Evolutionary conservation across 2,329 filamentous ascomycete genomes (phyloP), one percentile per base, ranked within the genome.

Genomic region (Hypoxylon rubiginosum): DNA sequence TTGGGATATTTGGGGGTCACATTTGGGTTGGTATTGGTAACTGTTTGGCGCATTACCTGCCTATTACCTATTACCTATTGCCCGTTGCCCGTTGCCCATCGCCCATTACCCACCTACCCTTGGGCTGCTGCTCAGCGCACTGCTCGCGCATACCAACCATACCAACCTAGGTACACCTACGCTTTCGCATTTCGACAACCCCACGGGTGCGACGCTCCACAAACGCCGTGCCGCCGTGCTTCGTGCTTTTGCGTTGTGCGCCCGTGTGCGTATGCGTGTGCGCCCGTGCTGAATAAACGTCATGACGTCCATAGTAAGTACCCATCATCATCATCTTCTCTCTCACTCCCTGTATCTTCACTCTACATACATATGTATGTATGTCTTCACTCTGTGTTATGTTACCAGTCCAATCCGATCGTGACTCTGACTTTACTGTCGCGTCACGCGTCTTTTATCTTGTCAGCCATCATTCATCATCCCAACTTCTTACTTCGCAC

Each of bases 231-330:
- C 50, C 21, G 21, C 21, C 21, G 21, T 24, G 21, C 21, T 24
- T 24, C 4, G 21, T 4, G n/a, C n/a, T n/a, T 46, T 53, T 26
- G 41, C 32, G 32, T 10, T 26, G 30, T 21, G 19, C 17, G 10
- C 21, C 17, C 5, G 19, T 17, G 39, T 21, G 39, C 39, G 24
- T 5, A 26, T 10, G 19, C 5, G 19, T 17, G 39, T 21, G 39
- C 39, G 24, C 11, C 39, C 17, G 19, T 11, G 34, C 21, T 55
- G 46, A 36, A 60, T 67, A 72, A 71, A 68, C 73, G 70, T 73
- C 71, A 77, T 77, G 75, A 72, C 75, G 67, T 76, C 75, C 57
- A 76, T 77, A 69, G 75, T 77, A 70, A 77, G 75, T 77, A 55
- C 21, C 21, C 21, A 24, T 24, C 62, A 55, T 66, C 46, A 21